Base-by-base conservation (phyloP, 1,284 basidiomycete genomes). In the Ganoderma lucidum region DNA sequence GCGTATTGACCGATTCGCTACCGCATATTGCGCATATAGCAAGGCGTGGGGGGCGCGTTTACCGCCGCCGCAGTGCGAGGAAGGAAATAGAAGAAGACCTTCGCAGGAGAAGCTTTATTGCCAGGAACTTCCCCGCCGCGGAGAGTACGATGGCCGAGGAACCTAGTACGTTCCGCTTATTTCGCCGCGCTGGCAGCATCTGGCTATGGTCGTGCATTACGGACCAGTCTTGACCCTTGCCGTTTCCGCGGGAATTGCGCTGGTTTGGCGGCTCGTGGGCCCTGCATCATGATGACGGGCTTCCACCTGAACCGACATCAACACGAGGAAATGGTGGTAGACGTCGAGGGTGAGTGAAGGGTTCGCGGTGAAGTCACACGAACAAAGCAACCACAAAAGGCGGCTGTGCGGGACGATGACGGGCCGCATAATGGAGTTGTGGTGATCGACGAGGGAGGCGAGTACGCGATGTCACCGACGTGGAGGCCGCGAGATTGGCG, bases 401-500 rank as follows among this genome's bases (percentile, higher is more conserved):
- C 15, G 30, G 30, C 48, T 32, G 6, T n/a, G 53, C 32, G 23
- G 14, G 44, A 51, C 45, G 48, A 59, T 6, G 62, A 23, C 48
- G 67, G 28, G 53, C 41, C 61, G 55, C 58, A 61, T 30, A 42
- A 42, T 60, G 35, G 35, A 61, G 35, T 23, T 45, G 58, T 2
- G 55, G 56, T 41, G 71, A 70, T 70, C 71, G 68, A 66, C 68
- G 68, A 23, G 66, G 68, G 66, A 51, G 32, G 30, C 37, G 58
- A 51, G 61, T 58, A 68, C 45, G 62, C 72, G 72, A 71, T 64
- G 70, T 67, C 69, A 70, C 37, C 64, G 69, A 65, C 69, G 64
- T 48, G 41, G 62, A 23, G 45, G 63, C 41, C 62, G 59, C 65
- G 63, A 66, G 70, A 73, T 73, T 69, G 69, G 70, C 71, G 69